Base-by-base conservation (phyloP, 345 rosid genomes). In the Camelina laxa region DNA sequence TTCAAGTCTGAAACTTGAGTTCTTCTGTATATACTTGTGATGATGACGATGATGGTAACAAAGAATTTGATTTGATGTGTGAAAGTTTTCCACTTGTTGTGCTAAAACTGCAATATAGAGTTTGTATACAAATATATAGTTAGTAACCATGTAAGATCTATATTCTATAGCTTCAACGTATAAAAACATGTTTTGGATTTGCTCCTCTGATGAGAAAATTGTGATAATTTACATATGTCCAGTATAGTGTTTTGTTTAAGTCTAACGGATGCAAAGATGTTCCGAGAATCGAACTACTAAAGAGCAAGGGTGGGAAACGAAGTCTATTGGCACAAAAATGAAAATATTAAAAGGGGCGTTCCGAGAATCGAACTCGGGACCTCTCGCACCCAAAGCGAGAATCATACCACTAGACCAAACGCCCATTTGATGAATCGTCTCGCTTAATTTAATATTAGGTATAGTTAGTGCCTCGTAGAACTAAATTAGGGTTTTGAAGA, bases 331-430 rank as follows among this genome's bases (percentile, higher is more conserved):
- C 19, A 47, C 20, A 47, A 16, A 49, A 17, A n/a, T n/a, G n/a
- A n/a, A n/a, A n/a, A n/a, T n/a, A n/a, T n/a, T n/a, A n/a, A n/a
- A 17, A 35, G 91, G 90, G 92, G 88, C 87, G 80, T 85, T 87
- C 85, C 82, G 84, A 85, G 88, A 91, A 90, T 84, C 81, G 75
- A 86, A 87, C 90, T 45, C 54, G 54, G 68, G 68, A 63, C 90
- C 88, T 89, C 93, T 93, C 84, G 85, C 93, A 86, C 93, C 91
- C 90, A 85, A 88, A 91, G 92, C 90, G 76, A 92, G 91, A 88
- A 90, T 87, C 92, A 85, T 86, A 84, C 93, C 91, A 90, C 93
- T 90, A 88, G 88, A 89, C 92, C 89, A 88, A 88, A 86, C 87
- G 86, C 90, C 92, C 82, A 0, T 7, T 19, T 49, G 33, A 0